Evolutionary conservation across 1,139 yeast genomes (phyloP), one percentile per base, ranked within the genome.

Genomic region (Geotrichum histeridarum): DNA sequence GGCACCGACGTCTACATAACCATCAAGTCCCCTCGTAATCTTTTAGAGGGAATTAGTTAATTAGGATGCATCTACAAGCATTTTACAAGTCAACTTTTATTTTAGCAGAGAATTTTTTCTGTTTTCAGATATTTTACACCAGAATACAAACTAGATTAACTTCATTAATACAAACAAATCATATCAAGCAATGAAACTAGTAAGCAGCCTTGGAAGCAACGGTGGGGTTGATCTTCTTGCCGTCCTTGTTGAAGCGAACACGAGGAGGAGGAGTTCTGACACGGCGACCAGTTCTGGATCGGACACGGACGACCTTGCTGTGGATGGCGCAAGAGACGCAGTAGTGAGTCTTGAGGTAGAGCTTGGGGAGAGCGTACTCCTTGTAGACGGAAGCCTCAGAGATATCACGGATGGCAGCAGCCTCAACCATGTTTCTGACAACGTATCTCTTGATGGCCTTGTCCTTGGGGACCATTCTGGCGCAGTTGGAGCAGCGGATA

Each of bases 391-490:
- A 91, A 71, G 98, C 99, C 80, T 93, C 99, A 70, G 96, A 88
- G 79, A 93, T 84, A 80, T 93, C 99, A 84, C 99, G 90, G 76
- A 93, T 95, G 74, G 99, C 98, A 77, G 99, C 99, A 71, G 97
- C 94, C 83, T 93, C 99, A 73, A 93, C 99, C 93, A 93, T 93
- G 95, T 94, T 94, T 84, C 98, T 89, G 86, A 93, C 86, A 78
- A 96, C 90, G 84, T 93, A 95, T 83, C 99, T 89, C 94, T 94
- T 93, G 90, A 94, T 93, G 80, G 99, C 97, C 88, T 93, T 94
- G 79, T 93, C 99, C 89, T 93, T 94, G 76, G 99, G 98, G 72
- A 93, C 96, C 83, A 95, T 88, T 80, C 95, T 90, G 73, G 97
- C 88, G 82, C 99, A 93, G 97, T 93, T 93, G 76, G 91, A 87